Conservation (phyloP, 805 yeast genomes). For the Clavispora fructus region DNA sequence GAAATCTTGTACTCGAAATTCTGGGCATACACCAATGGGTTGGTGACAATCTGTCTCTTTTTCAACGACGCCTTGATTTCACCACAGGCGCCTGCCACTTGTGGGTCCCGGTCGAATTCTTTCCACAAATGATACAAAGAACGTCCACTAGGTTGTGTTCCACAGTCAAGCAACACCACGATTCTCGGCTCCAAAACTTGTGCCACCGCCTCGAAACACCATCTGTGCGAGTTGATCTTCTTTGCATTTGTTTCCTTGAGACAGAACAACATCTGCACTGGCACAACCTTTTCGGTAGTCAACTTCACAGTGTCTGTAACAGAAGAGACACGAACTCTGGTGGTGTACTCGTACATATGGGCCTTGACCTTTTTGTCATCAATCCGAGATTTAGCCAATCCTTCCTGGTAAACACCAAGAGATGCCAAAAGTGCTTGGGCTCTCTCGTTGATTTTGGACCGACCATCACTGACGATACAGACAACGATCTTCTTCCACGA, state of each 20-base stretch:
- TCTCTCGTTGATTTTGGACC: slow-evolving; percentile 59
- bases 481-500: slow-evolving; percentile 61
- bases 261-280: slow-evolving; percentile 58
- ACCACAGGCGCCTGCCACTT: slow-evolving; percentile 71
- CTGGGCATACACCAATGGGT: slow-evolving; percentile 61
- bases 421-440: slow-evolving; percentile 61
- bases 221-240: slow-evolving; percentile 62
- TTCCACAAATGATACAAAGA: slow-evolving; percentile 58
- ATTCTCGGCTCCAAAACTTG: slow-evolving; percentile 53
- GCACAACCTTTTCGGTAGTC: slow-evolving; percentile 51
- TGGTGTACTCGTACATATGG: slow-evolving; percentile 63
- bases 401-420: slow-evolving; percentile 63
- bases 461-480: slow-evolving; percentile 59
- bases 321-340: slow-evolving; percentile 46
- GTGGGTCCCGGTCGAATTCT: slow-evolving; percentile 52
- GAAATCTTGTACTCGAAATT: slow-evolving; percentile 66
- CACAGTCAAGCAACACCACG: slow-evolving; percentile 56
- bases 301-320: slow-evolving; percentile 51
- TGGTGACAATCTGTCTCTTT: slow-evolving; percentile 42
- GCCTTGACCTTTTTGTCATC: slow-evolving; percentile 59
- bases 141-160: slow-evolving; percentile 57
- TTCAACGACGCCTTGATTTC: slow-evolving; percentile 58
- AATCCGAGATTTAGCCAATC: slow-evolving; percentile 55
- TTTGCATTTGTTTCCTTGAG: slow-evolving; percentile 59
- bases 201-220: slow-evolving; percentile 65